Evolutionary conservation across 257 asterid genomes (phyloP).

Genomic region (Salvia hispanica): DNA sequence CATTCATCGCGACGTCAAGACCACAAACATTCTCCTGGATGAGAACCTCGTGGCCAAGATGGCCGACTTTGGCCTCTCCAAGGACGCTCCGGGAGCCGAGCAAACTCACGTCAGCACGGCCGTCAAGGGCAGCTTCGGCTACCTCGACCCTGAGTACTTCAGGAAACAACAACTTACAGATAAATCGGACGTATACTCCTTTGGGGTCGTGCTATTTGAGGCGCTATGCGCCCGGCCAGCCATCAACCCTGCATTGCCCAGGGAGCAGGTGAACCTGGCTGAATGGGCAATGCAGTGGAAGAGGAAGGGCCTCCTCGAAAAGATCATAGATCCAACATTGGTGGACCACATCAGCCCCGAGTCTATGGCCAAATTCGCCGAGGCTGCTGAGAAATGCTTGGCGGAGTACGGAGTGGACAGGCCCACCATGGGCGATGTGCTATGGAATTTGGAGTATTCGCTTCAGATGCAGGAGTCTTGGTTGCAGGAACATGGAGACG

Average conservation of each 20-base stretch:
- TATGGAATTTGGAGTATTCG: conserved; percentile 87
- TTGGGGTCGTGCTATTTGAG: conserved; percentile 78
- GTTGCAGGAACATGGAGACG: conserved; percentile 36
- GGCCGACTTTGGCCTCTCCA: conserved; percentile 96
- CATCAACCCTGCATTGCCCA: conserved; percentile 69
- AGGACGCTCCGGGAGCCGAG: conserved; percentile 60
- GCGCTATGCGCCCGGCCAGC: conserved; percentile 83
- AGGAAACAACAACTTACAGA: conserved; percentile 82
- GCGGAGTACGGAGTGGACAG: conserved; percentile 87
- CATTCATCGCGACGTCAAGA: conserved; percentile 88
- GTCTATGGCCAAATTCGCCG: conserved; percentile 73
- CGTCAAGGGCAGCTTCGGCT: conserved; percentile 95
- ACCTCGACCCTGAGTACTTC: conserved; percentile 88
- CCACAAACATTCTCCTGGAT: conserved; percentile 79
- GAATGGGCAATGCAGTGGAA: conserved; percentile 98
- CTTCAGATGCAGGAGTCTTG: conserved; percentile 79
- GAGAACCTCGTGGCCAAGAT: conserved; percentile 75
- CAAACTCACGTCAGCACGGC: conserved; percentile 90
- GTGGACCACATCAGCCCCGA: conserved; percentile 66
- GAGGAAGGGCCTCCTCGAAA: conserved; percentile 73
- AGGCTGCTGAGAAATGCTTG: conserved; percentile 91
- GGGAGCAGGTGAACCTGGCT: conserved; percentile 93
- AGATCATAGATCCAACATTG: conserved; percentile 73
- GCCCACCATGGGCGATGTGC: conserved; percentile 93
- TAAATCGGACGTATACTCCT: conserved; percentile 89